Evolutionary conservation across 768 basidiomycete species (phyloP).

Genomic region (Pleurotus tuber-regium): DNA sequence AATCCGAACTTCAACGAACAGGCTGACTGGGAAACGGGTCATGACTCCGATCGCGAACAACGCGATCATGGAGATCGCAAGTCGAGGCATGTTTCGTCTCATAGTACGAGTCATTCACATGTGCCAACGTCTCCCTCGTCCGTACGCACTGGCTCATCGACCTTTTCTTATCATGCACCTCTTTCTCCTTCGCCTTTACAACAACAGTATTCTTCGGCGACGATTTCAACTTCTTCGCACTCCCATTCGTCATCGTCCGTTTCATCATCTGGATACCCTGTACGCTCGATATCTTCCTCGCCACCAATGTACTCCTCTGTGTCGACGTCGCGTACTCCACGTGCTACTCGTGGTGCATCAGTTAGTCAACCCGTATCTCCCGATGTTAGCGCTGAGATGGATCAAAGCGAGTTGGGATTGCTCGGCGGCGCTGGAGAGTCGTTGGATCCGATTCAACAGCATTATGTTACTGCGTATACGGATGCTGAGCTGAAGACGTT

Average conservation of each 20-base stretch:
- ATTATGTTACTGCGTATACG: slow-evolving; percentile 74
- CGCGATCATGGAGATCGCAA: slow-evolving; percentile 13
- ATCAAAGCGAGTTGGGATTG: slow-evolving; percentile 34
- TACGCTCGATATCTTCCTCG: slow-evolving; percentile 17
- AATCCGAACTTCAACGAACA: slow-evolving; percentile 6
- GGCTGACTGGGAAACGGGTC: slow-evolving; percentile 14
- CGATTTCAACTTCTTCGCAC: slow-evolving; percentile 19
- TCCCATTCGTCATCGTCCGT: slow-evolving; percentile 28
- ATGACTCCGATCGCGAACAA: slow-evolving; percentile 23
- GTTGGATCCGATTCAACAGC: slow-evolving; percentile 51
- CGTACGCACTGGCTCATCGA: slow-evolving; percentile 51
- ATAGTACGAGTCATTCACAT: slow-evolving; percentile 27
- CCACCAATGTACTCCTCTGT: slow-evolving; percentile 7
- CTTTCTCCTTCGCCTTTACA: slow-evolving; percentile 65
- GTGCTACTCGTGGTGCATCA: slow-evolving; percentile 11
- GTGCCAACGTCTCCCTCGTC: slow-evolving; percentile 51
- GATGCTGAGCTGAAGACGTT: slow-evolving; percentile 78
- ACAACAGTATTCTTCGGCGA: slow-evolving; percentile 54
- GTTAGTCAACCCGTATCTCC: slow-evolving; percentile 10
- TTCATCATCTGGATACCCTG: slow-evolving; percentile 17
- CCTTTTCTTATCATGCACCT: slow-evolving; percentile 51
- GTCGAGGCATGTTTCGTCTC: slow-evolving; percentile 9
- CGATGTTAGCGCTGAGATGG: slow-evolving; percentile 20
- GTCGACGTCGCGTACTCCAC: slow-evolving; percentile 6
- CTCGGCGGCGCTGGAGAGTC: slow-evolving; percentile 23